These are phyloP conservation scores for Leptomonas pyrrhocoris DNA, from an alignment of 208 protist genomes.

Conservation along the genomic window DNA sequence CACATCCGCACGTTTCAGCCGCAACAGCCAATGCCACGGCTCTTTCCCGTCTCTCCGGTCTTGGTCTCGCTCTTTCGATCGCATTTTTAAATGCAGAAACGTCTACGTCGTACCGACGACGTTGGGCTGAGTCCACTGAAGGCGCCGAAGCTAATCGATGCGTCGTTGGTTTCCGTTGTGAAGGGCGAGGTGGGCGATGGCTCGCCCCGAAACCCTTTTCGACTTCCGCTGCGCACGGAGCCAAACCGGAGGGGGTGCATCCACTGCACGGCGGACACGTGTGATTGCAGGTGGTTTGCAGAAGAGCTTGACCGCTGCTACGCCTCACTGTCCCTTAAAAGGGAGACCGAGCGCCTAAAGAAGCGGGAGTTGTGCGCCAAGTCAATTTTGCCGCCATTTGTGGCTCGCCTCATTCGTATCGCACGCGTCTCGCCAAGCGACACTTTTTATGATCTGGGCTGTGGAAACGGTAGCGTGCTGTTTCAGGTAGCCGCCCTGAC, in stretches of 20 bases:
- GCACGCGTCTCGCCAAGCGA: conserved; percentile 40
- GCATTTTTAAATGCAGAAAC: conserved; percentile 53
- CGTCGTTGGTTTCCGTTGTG: background rate
- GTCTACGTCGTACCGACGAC: conserved; percentile 29
- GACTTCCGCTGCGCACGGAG: conserved; percentile 42
- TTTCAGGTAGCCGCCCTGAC: conserved; percentile 83
- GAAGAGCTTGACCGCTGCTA: conserved; percentile 53
- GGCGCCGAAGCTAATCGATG: background rate
- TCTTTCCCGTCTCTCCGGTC: too few relatives aligned
- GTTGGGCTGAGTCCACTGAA: conserved; percentile 15
- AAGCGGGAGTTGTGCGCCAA: conserved; percentile 82
- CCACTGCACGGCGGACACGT: conserved; percentile 51
- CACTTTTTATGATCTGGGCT: conserved; percentile 85
- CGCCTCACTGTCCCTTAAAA: conserved; percentile 43
- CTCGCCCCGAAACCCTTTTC: conserved; percentile 47
- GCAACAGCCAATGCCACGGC: too few relatives aligned
- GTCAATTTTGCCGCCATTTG: conserved; percentile 83
- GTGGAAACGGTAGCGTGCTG: conserved; percentile 88
- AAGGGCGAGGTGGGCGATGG: conserved; percentile 43
- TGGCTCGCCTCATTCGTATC: conserved; percentile 60
- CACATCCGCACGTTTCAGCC: background rate
- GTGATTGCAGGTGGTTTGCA: conserved; percentile 59
- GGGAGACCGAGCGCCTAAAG: conserved; percentile 51
- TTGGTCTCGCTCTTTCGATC: background rate
- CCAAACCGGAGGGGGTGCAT: conserved; percentile 59